Conservation (phyloP, 768 basidiomycete species). For the Kondoa subrosea region DNA sequence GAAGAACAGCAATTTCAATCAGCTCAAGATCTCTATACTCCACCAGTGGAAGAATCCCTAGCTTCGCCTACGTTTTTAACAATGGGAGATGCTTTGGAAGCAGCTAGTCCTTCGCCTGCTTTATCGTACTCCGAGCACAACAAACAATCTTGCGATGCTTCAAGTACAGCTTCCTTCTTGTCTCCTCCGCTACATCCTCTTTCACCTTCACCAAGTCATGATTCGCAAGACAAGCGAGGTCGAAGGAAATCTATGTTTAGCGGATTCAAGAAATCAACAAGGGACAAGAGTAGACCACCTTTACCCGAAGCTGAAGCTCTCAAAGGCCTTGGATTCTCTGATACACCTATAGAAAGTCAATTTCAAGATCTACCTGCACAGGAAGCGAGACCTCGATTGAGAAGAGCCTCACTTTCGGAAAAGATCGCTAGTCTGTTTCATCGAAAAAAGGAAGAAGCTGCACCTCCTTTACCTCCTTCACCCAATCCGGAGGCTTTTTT, state of each 20-base stretch:
- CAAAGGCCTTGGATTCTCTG: not conserved
- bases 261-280: not conserved
- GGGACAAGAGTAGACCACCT: not conserved
- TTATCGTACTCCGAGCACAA: not conserved
- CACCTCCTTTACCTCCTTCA: not conserved
- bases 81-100: not conserved
- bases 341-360: not conserved
- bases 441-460: not conserved
- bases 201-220: not conserved
- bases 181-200: not conserved
- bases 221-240: not conserved
- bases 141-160: not conserved
- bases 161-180: not conserved
- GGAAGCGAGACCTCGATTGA: not conserved
- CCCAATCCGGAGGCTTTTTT: not conserved
- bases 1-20: not conserved
- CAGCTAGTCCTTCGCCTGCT: not conserved
- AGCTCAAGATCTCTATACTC: not conserved
- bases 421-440: not conserved
- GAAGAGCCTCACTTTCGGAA: not conserved
- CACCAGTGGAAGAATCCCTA: not conserved
- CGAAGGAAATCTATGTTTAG: not conserved
- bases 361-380: not conserved
- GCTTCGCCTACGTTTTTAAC: not conserved
- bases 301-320: not conserved